Evolutionary conservation across 2,329 filamentous ascomycete species (phyloP), one percentile per base, ranked within the genome.

Genomic region (Pleurostoma richardsiae): DNA sequence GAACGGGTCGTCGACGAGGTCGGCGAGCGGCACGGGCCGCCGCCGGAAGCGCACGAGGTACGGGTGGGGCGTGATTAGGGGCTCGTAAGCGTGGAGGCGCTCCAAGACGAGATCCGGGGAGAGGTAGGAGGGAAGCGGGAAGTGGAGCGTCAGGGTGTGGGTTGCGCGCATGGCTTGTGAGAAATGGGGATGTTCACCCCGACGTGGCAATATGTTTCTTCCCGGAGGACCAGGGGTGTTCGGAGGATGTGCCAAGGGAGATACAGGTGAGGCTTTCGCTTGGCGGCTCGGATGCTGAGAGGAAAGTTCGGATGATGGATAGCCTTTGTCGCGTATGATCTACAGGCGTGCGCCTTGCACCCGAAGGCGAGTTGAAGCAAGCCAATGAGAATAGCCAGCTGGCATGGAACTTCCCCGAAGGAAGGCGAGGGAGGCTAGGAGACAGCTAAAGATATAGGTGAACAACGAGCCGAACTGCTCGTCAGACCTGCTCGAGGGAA

Each of bases 91-190:
- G 29, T 51, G 46, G 0, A 76, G 60, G 10, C 62, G 58, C 29
- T 59, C 57, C 50, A 74, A 39, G 48, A 74, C 65, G 39, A 58
- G 57, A 6, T 59, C 50, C 0, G 70, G 68, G 5, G 67, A 53
- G 26, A 73, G 55, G 39, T 55, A 56, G 30, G 63, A 54, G 19
- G 72, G 72, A n/a, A 75, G 60, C 10, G 72, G 67, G 44, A 70
- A 59, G 43, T 66, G 59, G 36, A 73, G 65, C 46, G 60, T 62
- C 50, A 73, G 59, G 28, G 58, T 51, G 48, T 67, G 57, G 11
- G 53, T 50, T 48, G 49, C 52, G n/a, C 60, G 56, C 61, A 68
- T 69, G 38, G 54, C 53, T n/a, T 42, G 19, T 40, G 39, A 29
- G 4, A 36, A 40, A 36, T 26, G 31, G 29, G 19, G 26, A 6